Conservation (phyloP, 495 filamentous ascomycete species). For the Podospora didyma region DNA sequence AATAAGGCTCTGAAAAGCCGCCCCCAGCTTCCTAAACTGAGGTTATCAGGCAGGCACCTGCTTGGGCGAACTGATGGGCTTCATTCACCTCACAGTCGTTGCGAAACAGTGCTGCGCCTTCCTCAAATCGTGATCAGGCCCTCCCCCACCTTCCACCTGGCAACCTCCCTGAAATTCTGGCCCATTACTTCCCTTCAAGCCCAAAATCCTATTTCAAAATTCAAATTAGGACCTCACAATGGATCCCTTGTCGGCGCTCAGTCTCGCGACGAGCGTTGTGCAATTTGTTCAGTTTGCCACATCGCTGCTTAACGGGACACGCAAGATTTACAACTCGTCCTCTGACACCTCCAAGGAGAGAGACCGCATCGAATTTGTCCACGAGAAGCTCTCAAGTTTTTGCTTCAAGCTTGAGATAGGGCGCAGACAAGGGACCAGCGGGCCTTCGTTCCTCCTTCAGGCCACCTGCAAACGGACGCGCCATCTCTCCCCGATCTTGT, state of each 20-base stretch:
- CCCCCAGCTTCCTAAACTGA: too few species aligned
- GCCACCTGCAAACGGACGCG: neutral
- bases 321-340: neutral
- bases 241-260: neutral
- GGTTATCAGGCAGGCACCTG: too few species aligned
- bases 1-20: too few species aligned
- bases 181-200: too few species aligned
- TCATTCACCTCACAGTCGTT: too few species aligned
- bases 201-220: too few species aligned
- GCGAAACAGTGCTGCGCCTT: too few species aligned
- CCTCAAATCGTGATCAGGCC: too few species aligned
- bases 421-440: neutral
- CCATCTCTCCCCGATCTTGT: neutral
- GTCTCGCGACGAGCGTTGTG: neutral
- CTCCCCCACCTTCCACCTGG: too few species aligned
- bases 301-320: neutral
- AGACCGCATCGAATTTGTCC: neutral
- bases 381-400: neutral
- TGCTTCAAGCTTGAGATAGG: neutral
- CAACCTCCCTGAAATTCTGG: too few species aligned
- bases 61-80: too few species aligned
- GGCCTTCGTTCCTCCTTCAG: neutral
- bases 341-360: neutral
- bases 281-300: neutral
- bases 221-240: neutral